Conservation (phyloP, 1,284 basidiomycete species). For the Termitomyces sp. region DNA sequence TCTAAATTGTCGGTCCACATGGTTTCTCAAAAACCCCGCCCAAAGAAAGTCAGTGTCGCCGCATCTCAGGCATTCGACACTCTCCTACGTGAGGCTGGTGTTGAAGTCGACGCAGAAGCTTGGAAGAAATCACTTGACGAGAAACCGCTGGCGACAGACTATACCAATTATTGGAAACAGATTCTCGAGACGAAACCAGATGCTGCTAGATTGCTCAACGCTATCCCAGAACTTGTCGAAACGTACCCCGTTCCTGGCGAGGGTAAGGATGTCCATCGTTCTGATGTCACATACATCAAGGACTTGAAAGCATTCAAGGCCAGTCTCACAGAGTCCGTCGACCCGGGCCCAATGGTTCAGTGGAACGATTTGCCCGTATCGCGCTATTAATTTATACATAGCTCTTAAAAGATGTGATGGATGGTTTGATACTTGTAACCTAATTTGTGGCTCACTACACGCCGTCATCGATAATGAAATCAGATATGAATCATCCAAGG, state of each 20-base stretch:
- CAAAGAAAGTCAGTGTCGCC: constrained; percentile 58
- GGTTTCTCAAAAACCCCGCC: constrained; percentile 59
- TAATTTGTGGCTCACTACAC: background rate
- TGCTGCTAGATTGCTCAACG: constrained; percentile 39
- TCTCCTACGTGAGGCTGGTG: constrained; percentile 46
- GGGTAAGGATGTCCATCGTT: constrained; percentile 41
- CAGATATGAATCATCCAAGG: background rate
- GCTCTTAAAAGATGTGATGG: background rate
- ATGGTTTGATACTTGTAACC: background rate
- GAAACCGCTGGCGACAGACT: constrained; percentile 36
- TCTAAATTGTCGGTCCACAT: constrained; percentile 83
- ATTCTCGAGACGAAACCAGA: constrained; percentile 27
- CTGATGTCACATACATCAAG: constrained; percentile 57
- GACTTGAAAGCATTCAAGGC: constrained; percentile 75
- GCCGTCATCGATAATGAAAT: background rate
- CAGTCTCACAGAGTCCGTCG: constrained; percentile 44
- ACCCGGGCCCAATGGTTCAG: constrained; percentile 55
- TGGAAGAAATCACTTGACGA: constrained; percentile 54
- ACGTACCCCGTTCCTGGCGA: constrained; percentile 49
- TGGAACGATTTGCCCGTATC: constrained; percentile 65
- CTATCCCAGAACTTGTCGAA: constrained; percentile 51
- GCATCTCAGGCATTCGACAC: constrained; percentile 64
- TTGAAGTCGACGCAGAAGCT: constrained; percentile 51
- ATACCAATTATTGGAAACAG: constrained; percentile 39
- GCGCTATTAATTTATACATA: constrained; percentile 27